phyloP scores from a whole-genome alignment of 257 asterid genomes.

The Solanum bulbocastanum region DNA sequence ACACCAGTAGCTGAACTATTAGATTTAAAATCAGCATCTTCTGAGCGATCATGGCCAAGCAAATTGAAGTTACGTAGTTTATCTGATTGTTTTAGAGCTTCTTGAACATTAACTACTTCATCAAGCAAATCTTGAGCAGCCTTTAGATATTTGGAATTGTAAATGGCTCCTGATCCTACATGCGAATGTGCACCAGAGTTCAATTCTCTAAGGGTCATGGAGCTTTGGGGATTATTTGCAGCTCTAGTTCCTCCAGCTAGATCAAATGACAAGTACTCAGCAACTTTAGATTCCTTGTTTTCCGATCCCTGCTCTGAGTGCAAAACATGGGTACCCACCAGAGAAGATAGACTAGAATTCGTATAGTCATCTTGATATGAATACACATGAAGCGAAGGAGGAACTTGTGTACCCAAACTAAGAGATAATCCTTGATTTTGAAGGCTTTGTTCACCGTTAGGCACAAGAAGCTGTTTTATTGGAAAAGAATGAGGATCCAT shows the following conservation, averaged over 20 bases:
- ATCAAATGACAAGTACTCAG: conserved; percentile 46
- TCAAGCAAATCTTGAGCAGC: conserved; percentile 57
- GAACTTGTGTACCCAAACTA: conserved; percentile 52
- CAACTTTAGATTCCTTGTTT: conserved; percentile 22
- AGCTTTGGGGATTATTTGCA: conserved; percentile 4
- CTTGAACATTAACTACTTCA: conserved; percentile 46
- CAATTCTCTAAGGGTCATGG: conserved; percentile 18
- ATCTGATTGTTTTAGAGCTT: conserved; percentile 18
- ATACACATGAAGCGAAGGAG: conserved; percentile 21
- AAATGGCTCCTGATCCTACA: conserved; percentile 16
- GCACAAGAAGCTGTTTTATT: conserved; percentile 14
- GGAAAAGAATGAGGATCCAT: conserved; percentile 19
- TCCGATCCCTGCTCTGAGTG: conserved; percentile 20
- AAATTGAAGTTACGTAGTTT: conserved; percentile 14
- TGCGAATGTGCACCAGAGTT: conserved; percentile 14
- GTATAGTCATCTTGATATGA: conserved; percentile 36
- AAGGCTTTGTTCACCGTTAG: conserved; percentile 22
- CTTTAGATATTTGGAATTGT: conserved; percentile 46
- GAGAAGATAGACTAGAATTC: conserved; percentile 24
- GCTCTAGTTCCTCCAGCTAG: conserved; percentile 22
- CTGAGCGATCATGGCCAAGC: conserved; percentile 14
- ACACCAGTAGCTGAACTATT: conserved; percentile 9
- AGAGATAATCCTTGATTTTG: conserved; percentile 54
- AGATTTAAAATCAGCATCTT: conserved; percentile 19
- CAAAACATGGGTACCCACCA: conserved; percentile 23